phyloP scores from a whole-genome alignment of 2,329 filamentous ascomycete genomes.

The Nemania diffusa region DNA sequence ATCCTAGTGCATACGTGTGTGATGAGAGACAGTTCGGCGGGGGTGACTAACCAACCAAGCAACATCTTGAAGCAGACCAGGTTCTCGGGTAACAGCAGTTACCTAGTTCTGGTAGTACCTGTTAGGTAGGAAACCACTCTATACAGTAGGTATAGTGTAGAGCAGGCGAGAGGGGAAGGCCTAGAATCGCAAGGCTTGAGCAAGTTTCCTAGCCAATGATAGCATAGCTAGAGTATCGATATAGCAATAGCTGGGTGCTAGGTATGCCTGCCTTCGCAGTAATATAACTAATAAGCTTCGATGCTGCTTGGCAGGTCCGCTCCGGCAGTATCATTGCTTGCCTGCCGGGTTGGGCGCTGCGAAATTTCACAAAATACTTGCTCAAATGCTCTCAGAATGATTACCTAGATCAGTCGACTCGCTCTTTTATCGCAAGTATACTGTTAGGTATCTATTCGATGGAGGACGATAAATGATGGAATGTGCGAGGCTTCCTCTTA shows the following conservation, averaged over 20 bases:
- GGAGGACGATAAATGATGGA: not conserved
- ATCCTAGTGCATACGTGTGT: not conserved
- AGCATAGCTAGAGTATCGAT: conserved; percentile 9
- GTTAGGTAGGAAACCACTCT: not conserved
- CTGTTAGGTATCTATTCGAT: not conserved
- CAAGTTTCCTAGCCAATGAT: conserved; percentile 33
- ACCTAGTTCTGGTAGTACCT: too few relatives aligned
- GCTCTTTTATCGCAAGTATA: not conserved
- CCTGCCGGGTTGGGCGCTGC: conserved; percentile 13
- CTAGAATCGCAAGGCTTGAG: conserved; percentile 11
- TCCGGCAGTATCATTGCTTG: not conserved
- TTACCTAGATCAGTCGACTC: conserved; percentile 2
- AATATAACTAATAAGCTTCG: not conserved
- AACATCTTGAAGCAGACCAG: not conserved
- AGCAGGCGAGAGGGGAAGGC: not conserved
- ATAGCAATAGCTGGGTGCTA: conserved; percentile 12
- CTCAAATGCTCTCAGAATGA: conserved; percentile 30
- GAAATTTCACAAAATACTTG: conserved; percentile 26
- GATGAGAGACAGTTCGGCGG: not conserved
- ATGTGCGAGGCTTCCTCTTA: too few relatives aligned
- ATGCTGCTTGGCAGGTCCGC: conserved; percentile 12
- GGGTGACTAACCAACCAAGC: not conserved
- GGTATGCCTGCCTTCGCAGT: not conserved
- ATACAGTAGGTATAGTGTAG: not conserved
- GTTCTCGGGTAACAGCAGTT: conserved; percentile 14